These are phyloP conservation scores for Hypoxylon subgilvum DNA, from an alignment of 495 filamentous ascomycete genomes.

Conservation along the genomic window DNA sequence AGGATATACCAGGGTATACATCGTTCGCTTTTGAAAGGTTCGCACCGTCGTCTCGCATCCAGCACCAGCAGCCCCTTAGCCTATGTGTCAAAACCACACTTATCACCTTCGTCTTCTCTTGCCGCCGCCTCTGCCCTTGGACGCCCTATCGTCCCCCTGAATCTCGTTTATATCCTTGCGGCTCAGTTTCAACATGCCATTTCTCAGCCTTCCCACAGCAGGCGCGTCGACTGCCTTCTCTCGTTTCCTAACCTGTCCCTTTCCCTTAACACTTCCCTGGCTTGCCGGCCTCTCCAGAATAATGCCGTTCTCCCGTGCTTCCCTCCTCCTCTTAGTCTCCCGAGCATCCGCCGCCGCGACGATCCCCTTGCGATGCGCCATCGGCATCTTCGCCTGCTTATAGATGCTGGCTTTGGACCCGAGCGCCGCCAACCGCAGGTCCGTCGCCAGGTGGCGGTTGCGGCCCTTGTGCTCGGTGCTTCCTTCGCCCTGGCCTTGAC, in stretches of 20 bases:
- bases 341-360: constrained; percentile 63
- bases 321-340: constrained; percentile 72
- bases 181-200: constrained; percentile 79
- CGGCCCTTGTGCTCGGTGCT: constrained; percentile 56
- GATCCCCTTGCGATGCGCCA: constrained; percentile 80
- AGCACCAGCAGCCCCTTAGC: no score
- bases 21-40: no score
- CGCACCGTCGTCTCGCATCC: no score
- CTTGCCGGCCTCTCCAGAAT: constrained; percentile 73
- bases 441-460: constrained; percentile 72
- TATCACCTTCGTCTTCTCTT: constrained; percentile 41
- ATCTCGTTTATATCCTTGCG: constrained; percentile 76
- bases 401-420: constrained; percentile 78
- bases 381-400: constrained; percentile 81
- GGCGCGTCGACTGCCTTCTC: constrained; percentile 76
- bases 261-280: constrained; percentile 36
- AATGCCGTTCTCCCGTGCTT: constrained; percentile 89
- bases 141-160: constrained; percentile 48
- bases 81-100: no score
- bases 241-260: constrained; percentile 51
- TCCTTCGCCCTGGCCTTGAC: constrained; percentile 64
- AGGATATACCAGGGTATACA: no score
- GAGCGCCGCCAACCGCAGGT: constrained; percentile 79
- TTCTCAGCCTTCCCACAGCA: constrained; percentile 77
- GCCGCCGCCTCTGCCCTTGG: constrained; percentile 37